Evolutionary conservation across 2,329 filamentous ascomycete species (phyloP), one percentile per base, ranked within the genome.

Genomic region (Karstenula rhodostoma): DNA sequence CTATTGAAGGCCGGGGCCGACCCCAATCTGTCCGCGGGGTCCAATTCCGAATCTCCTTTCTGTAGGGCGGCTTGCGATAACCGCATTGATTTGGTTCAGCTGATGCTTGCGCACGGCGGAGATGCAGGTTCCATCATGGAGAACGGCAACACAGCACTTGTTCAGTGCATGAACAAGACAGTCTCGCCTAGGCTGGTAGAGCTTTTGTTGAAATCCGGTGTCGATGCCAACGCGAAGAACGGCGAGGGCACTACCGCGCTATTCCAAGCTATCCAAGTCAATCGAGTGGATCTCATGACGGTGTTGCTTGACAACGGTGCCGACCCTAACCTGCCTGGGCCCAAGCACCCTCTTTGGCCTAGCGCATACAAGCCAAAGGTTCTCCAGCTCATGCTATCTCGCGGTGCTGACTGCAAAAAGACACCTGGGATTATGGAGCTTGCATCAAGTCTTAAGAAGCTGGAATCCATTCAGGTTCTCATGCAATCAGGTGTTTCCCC

Each of bases 331-430:
- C 79, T 90, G 6, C 89, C 89, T 1, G 88, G 87, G 1, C 88
- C 88, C 12, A 89, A 90, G 74, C 86, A 91, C 77, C 85, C 88
- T 76, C 81, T 91, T 25, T 89, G 89, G 89, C 87, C 87, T 1
- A 82, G 88, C 0, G 85, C 84, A 0, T 86, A 87, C 74, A 82
- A 88, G 54, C 80, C 87, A 0, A 76, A 80, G 8, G 88, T 85
- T 61, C 78, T 91, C 33, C 81, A 86, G 67, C 74, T 88, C 1
- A 80, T 91, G 19, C 83, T 90, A 0, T 65, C 78, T 2, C 84
- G 85, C 27, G 88, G 87, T 1, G 88, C 87, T 2, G 86, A 89
- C 62, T 76, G 77, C 68, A 85, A 83, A 72, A 89, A 88, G 74
- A 79, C 82, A 0, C 86, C 87, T 0, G 87, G 87, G 25, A 81